A percentile compares a stretch with the other conserved stretches of the same genome.
Evolutionary conservation across 371 early-diverging fungal genomes (phyloP).

Genomic region (Mortierella sp.): DNA sequence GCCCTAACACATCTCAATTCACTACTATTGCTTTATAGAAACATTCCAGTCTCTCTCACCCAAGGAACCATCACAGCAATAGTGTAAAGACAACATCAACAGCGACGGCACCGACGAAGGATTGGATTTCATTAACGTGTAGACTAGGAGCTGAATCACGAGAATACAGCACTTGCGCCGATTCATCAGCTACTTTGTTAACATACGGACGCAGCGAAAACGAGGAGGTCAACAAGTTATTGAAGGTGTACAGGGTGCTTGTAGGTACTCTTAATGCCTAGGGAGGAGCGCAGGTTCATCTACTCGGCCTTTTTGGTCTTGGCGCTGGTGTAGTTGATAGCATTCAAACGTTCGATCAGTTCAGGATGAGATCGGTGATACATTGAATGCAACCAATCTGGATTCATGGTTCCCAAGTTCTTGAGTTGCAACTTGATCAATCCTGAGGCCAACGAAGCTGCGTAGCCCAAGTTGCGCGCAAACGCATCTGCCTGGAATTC

Average conservation of each 20-base stretch:
- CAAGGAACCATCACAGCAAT: slow-evolving; percentile 18
- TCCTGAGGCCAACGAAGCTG: slow-evolving; percentile 77
- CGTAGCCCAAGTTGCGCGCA: slow-evolving; percentile 91
- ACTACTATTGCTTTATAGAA: slow-evolving; percentile 13
- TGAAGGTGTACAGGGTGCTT: too few species aligned
- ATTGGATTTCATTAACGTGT: too few species aligned
- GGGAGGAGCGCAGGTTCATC: background rate
- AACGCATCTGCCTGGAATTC: slow-evolving; percentile 98
- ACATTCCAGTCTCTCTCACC: slow-evolving; percentile 28
- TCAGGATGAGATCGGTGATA: slow-evolving; percentile 97
- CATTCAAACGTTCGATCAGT: slow-evolving; percentile 88
- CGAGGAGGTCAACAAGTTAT: too few species aligned
- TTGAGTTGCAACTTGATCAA: slow-evolving; percentile 93
- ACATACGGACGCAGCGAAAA: too few species aligned
- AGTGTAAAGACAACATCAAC: background rate
- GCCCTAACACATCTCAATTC: background rate
- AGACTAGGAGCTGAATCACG: too few species aligned
- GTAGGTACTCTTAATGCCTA: too few species aligned
- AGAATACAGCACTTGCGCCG: too few species aligned
- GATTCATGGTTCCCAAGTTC: slow-evolving; percentile 91
- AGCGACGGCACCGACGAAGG: too few species aligned
- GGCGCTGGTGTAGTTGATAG: slow-evolving; percentile 57
- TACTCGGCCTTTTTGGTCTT: slow-evolving; percentile 56
- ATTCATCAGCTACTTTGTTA: too few species aligned
- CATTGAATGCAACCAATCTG: slow-evolving; percentile 92